phyloP scores from a whole-genome alignment of 345 rosid species.

The Boechera retrofracta region DNA sequence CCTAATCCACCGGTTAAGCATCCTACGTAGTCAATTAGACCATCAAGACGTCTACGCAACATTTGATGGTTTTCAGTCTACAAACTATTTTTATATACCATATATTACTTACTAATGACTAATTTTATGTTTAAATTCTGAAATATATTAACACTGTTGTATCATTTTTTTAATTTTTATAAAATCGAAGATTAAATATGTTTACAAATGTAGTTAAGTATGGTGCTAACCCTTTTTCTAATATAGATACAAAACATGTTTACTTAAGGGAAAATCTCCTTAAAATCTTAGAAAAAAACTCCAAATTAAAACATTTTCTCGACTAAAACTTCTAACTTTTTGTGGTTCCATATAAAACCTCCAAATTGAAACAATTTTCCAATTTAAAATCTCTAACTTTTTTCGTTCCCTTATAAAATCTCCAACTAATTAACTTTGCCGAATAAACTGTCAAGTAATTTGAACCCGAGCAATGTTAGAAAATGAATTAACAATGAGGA shows the following conservation, averaged over 20 bases:
- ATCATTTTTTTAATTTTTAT: background rate
- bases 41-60: background rate
- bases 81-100: background rate
- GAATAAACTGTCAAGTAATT: no score
- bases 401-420: no score
- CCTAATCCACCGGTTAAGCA: background rate
- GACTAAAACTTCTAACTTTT: no score
- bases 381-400: no score
- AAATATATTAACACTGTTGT: background rate
- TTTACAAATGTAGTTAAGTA: background rate
- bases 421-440: no score
- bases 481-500: no score
- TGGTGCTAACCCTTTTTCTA: background rate
- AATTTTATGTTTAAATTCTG: background rate
- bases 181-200: background rate
- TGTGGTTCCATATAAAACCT: no score
- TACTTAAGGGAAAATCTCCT: no score
- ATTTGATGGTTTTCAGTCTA: background rate
- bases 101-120: background rate
- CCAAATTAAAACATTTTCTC: no score
- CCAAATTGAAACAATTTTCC: no score
- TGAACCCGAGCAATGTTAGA: no score
- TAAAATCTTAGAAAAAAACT: no score
- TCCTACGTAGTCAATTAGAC: background rate
- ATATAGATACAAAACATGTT: background rate